Evolutionary conservation across 768 basidiomycete species (phyloP).

Genomic region (Suillus sp.): DNA sequence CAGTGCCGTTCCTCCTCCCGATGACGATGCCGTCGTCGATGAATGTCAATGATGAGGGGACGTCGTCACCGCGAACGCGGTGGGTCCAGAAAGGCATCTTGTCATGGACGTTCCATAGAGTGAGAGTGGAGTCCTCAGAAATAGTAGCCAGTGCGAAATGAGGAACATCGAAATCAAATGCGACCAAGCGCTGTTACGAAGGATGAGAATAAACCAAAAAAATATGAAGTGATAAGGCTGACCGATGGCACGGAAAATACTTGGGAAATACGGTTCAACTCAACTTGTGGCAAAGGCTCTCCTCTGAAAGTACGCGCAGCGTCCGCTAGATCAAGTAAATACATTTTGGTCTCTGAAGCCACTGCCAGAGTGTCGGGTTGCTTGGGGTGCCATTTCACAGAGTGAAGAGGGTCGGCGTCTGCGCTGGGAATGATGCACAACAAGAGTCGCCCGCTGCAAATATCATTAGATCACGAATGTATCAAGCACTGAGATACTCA

Average conservation of each 20-base stretch:
- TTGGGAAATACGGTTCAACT: slow-evolving; percentile 68
- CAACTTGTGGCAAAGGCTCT: slow-evolving; percentile 67
- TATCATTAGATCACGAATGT: slow-evolving; percentile 14
- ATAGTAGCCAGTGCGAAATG: slow-evolving; percentile 81
- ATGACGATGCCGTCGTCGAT: slow-evolving; percentile 85
- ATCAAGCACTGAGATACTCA: slow-evolving; percentile 41
- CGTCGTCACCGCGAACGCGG: slow-evolving; percentile 77
- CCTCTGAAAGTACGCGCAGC: slow-evolving; percentile 62
- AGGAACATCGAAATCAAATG: slow-evolving; percentile 82
- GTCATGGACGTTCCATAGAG: slow-evolving; percentile 82
- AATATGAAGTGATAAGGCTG: slow-evolving; percentile 31
- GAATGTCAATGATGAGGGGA: slow-evolving; percentile 81
- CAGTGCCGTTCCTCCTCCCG: slow-evolving; percentile 81
- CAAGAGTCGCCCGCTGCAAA: slow-evolving; percentile 60
- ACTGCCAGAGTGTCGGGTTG: slow-evolving; percentile 79
- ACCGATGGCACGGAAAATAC: slow-evolving; percentile 73
- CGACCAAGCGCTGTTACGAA: slow-evolving; percentile 65
- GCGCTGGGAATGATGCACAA: slow-evolving; percentile 68
- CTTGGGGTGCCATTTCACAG: slow-evolving; percentile 89
- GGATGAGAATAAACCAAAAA: neutral
- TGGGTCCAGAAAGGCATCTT: slow-evolving; percentile 73
- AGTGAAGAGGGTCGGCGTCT: slow-evolving; percentile 63
- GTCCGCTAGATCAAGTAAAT: slow-evolving; percentile 70
- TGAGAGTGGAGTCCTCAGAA: slow-evolving; percentile 79
- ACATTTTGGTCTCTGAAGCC: slow-evolving; percentile 77